Evolutionary conservation across 768 basidiomycete genomes (phyloP).

Genomic region (Rhizopogon roseolus): DNA sequence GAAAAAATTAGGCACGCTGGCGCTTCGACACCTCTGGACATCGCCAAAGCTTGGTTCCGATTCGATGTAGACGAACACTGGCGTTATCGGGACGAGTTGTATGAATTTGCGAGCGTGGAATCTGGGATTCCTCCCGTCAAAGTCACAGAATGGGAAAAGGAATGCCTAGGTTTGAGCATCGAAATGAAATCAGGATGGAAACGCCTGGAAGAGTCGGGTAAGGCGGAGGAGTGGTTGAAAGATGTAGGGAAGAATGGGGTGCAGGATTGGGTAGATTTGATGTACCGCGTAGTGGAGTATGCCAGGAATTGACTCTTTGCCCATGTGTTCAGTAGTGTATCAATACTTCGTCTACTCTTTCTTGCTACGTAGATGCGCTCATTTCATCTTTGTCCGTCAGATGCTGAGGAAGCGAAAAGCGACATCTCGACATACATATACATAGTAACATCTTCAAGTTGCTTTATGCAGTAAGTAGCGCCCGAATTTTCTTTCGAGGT

Average conservation of each 20-base stretch:
- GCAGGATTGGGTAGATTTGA: slow-evolving; percentile 58
- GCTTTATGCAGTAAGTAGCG: too few relatives aligned
- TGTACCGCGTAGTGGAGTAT: slow-evolving; percentile 21
- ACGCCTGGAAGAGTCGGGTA: slow-evolving; percentile 47
- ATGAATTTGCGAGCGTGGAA: slow-evolving; percentile 15
- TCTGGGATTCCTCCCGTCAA: slow-evolving; percentile 15
- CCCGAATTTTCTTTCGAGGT: not conserved
- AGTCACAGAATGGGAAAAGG: slow-evolving; percentile 45
- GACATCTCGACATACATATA: too few relatives aligned
- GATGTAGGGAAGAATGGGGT: slow-evolving; percentile 57
- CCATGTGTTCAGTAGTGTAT: slow-evolving; percentile 29
- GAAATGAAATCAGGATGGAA: slow-evolving; percentile 51
- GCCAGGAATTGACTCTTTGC: too few relatives aligned
- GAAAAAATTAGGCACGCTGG: too few relatives aligned
- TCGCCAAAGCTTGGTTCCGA: slow-evolving; percentile 7
- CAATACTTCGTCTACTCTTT: not conserved
- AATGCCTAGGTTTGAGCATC: slow-evolving; percentile 9
- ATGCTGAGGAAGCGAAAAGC: slow-evolving; percentile 89
- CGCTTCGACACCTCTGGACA: too few relatives aligned
- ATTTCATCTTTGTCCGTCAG: slow-evolving; percentile 72
- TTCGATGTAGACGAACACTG: slow-evolving; percentile 54
- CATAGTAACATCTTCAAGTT: too few relatives aligned
- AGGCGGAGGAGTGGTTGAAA: slow-evolving; percentile 54
- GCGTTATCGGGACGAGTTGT: slow-evolving; percentile 59
- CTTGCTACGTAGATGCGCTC: not conserved